A percentile compares a stretch with the other conserved stretches of the same genome.
These are phyloP conservation scores for Suillus placidus DNA, from an alignment of 768 basidiomycete genomes.

Conservation along the genomic window DNA sequence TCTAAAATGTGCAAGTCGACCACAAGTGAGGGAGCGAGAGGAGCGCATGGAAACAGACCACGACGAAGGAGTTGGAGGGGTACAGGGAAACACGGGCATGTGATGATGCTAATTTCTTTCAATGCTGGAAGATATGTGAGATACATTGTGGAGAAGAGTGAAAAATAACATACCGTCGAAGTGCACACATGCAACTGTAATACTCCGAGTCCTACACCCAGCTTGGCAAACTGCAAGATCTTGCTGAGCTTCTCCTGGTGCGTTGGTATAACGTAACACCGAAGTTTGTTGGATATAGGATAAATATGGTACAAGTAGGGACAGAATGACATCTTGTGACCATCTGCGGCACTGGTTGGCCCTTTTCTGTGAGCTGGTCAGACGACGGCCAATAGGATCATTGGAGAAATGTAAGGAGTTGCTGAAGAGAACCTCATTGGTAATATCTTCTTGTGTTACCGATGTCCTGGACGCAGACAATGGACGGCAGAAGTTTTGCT, in stretches of 20 bases:
- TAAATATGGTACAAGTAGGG: not conserved
- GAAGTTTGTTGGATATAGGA: not conserved
- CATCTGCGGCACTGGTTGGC: constrained; percentile 7
- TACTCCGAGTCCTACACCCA: not conserved
- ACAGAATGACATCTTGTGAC: not conserved
- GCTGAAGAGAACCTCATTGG: not conserved
- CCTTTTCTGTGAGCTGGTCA: constrained; percentile 4
- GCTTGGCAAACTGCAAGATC: not conserved
- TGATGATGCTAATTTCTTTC: constrained; percentile 10
- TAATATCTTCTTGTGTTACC: not conserved
- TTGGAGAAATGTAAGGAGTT: not conserved
- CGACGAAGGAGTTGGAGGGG: constrained; percentile 26
- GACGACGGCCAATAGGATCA: not conserved
- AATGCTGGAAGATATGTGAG: not conserved
- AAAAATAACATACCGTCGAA: constrained; percentile 2
- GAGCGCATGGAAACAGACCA: constrained; percentile 25
- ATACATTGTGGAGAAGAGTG: not conserved
- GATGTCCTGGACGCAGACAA: not conserved
- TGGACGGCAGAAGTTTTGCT: not conserved
- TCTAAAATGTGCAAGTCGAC: constrained; percentile 35
- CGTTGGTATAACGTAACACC: not conserved
- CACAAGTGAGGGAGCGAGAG: constrained; percentile 31
- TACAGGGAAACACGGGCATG: constrained; percentile 19
- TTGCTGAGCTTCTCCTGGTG: not conserved
- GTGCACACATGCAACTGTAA: constrained; percentile 2